Evolutionary conservation across 192 early-diverging fungal species (phyloP).

Genomic region (Backusella australiensis): DNA sequence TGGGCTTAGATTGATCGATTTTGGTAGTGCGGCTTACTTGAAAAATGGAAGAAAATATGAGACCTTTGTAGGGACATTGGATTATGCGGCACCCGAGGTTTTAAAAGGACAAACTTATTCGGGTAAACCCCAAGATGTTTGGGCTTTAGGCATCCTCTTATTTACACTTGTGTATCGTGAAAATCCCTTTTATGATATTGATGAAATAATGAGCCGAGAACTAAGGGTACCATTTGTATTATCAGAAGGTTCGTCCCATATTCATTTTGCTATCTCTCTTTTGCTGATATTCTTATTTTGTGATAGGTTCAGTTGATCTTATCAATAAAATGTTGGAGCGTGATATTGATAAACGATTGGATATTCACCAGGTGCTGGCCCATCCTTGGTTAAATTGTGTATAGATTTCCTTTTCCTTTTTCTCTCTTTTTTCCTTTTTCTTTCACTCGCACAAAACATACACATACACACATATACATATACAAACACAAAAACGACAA

Average conservation of each 20-base stretch:
- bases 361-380: conserved; percentile 70
- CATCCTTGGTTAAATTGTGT: conserved; percentile 67
- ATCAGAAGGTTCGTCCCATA: conserved; percentile 18
- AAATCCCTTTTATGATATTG: conserved; percentile 70
- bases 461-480: not conserved
- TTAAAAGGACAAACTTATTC: conserved; percentile 64
- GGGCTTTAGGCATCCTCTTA: conserved; percentile 76
- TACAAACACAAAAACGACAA: not conserved
- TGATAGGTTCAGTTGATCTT: conserved; percentile 54
- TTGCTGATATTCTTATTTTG: not conserved
- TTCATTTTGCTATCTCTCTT: not conserved
- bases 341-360: conserved; percentile 66
- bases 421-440: not conserved
- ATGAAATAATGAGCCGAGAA: conserved; percentile 59
- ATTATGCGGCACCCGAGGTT: conserved; percentile 76
- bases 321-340: conserved; percentile 73
- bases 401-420: not conserved
- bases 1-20: conserved; percentile 77
- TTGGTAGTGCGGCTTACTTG: conserved; percentile 70
- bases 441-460: not conserved
- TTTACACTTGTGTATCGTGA: conserved; percentile 73
- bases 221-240: conserved; percentile 27
- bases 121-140: conserved; percentile 81
- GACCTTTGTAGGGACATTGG: conserved; percentile 71
- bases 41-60: conserved; percentile 57